Conservation (phyloP, 176 grass and related monocot species). For the Juncus effusus region DNA sequence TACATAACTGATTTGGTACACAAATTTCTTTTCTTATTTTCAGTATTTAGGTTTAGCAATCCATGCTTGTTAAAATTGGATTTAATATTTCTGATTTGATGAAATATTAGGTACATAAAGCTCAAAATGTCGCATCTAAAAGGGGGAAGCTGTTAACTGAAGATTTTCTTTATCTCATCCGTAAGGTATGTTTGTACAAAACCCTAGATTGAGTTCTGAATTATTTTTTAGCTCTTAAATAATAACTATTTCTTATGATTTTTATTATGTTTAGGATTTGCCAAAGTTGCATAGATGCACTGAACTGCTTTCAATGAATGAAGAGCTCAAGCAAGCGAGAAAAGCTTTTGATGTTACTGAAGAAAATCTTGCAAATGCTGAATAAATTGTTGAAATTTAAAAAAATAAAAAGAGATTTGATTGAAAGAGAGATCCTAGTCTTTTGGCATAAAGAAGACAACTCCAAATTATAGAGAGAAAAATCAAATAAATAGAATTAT, state of each 20-base stretch:
- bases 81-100: background rate
- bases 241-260: background rate
- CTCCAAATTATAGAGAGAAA: no score
- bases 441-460: no score
- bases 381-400: no score
- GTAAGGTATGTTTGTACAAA: conserved; percentile 52
- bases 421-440: no score
- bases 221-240: conserved; percentile 10
- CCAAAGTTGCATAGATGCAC: conserved; percentile 74
- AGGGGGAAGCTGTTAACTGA: conserved; percentile 93
- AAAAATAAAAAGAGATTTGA: no score
- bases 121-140: conserved; percentile 82
- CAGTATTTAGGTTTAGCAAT: background rate
- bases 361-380: conserved; percentile 54
- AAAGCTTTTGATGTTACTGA: conserved; percentile 97
- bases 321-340: conserved; percentile 95
- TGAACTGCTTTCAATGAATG: conserved; percentile 88
- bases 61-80: no score
- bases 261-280: conserved; percentile 41
- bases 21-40: conserved; percentile 11
- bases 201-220: background rate
- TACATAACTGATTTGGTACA: conserved; percentile 93
- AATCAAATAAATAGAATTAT: no score
- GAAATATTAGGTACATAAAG: conserved; percentile 72
- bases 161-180: conserved; percentile 93